Base-by-base conservation (phyloP, 2,329 filamentous ascomycete species). In the Bretziella fagacearum region DNA sequence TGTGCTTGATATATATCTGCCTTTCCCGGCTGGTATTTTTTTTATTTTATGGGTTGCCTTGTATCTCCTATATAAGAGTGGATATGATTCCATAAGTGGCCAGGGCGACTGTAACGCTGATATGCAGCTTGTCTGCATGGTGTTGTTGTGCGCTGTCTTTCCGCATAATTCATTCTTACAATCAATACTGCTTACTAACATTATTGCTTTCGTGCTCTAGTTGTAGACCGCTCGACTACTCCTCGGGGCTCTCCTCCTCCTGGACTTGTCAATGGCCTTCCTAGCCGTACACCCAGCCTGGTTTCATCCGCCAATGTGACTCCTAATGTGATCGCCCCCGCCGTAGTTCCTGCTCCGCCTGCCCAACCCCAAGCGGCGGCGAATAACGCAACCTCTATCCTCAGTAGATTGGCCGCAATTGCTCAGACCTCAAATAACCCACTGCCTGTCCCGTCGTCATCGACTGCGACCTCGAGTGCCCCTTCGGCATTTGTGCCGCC, bases 181-280 rank as follows among this genome's bases (percentile, higher is more conserved):
- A 2, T 20, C 11, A 11, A 22, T 8, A 6, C 18, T 39, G 35
- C 35, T 41, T 44, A 32, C 48, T 50, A 40, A 47, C 32, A 25
- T 17, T 11, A 11, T 30, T 25, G 4, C 35, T 42, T 30, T 30
- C 36, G 20, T 40, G 5, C n/a, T 18, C 27, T 50, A 10, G 46
- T 42, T 42, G 18, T 23, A 83, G 79, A 74, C 57, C 62, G 68
- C 54, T 83, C 81, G 15, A 86, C 81, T 30, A 87, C 83, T 22
- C 82, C 82, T 29, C 72, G 70, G 15, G 76, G 76, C 53, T 79
- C 71, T 57, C 73, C 73, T 36, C 73, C 72, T 26, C 56, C 67
- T 20, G 63, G 61, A 53, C 54, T 64, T 48, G 56, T 66, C 54
- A 67, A 60, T 53, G 65, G 60, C 40, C 56, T 67, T 25, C 58